Base-by-base conservation (phyloP, 352 stramenopile genomes). In the Pythium plurisporium region DNA sequence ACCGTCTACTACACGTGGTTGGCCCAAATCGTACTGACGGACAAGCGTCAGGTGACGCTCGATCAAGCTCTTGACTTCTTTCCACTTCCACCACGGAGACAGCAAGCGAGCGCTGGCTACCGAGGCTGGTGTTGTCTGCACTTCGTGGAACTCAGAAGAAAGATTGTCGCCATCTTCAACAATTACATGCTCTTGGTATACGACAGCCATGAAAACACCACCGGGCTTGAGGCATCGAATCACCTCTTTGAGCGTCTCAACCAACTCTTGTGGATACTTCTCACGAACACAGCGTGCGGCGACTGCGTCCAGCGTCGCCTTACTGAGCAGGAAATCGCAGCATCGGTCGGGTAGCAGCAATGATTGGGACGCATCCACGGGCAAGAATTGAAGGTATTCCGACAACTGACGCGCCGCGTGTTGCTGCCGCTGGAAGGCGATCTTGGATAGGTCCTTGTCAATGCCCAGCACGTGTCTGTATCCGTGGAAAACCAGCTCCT, bases 71-170 rank as follows among this genome's bases (percentile, higher is more conserved):
- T 33, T 23, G 4, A 70, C 31, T 29, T 48, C 30, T 4, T 23
- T 5, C 67, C 67, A 75, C 20, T 56, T 12, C 64, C 67, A 72
- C 67, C 67, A 75, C 6, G 64, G 63, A 1, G 27, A 56, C 9
- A 12, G 30, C 7, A 48, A 7, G 17, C 55, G 55, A 22, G 7
- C 22, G n/a, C 51, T 37, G 20, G 29, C n/a, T 20, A 50, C 17
- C 19, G 38, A 37, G 9, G 12, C 51, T 22, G 26, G 11, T 7
- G 27, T 50, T 19, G 15, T 4, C 4, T 27, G 23, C 8, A 3
- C 26, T 11, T 20, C 23, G 19, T 3, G n/a, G n/a, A n/a, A n/a
- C n/a, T n/a, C n/a, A n/a, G n/a, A 37, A n/a, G 15, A 17, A n/a
- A 20, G 14, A n/a, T 4, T 26, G 9, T 33, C 29, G 4, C n/a